Percentiles rank a stretch among this genome's conserved stretches.
phyloP scores from a whole-genome alignment of 257 asterid species.

The Penstemon davidsonii region DNA sequence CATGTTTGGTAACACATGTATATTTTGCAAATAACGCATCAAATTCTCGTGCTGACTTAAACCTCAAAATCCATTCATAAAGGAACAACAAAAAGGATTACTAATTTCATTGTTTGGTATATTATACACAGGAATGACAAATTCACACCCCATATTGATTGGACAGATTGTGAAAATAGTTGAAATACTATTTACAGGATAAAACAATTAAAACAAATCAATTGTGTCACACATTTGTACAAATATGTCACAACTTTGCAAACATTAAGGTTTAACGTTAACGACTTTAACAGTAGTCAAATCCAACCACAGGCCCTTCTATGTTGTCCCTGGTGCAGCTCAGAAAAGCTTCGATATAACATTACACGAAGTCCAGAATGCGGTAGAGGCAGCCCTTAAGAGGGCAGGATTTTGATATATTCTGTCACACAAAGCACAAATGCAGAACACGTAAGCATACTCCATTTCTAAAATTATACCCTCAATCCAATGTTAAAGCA shows the following conservation, averaged over 20 bases:
- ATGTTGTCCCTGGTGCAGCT: constrained; percentile 27
- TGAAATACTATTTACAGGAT: constrained; percentile 22
- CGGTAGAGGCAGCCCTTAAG: constrained; percentile 75
- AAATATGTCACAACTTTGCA: constrained; percentile 22
- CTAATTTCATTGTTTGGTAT: neutral
- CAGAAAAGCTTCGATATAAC: constrained; percentile 87
- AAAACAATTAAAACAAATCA: constrained; percentile 7
- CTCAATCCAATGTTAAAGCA: neutral
- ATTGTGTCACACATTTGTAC: constrained; percentile 13
- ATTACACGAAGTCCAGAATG: constrained; percentile 90
- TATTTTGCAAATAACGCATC: too few relatives aligned
- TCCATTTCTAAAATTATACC: neutral
- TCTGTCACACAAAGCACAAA: constrained; percentile 39
- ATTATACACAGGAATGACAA: constrained; percentile 2
- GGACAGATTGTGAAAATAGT: neutral
- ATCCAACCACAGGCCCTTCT: constrained; percentile 16
- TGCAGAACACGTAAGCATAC: constrained; percentile 5
- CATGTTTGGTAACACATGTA: too few relatives aligned
- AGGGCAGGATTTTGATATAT: constrained; percentile 95
- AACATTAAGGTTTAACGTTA: constrained; percentile 14
- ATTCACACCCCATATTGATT: neutral
- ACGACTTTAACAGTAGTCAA: constrained; percentile 19
- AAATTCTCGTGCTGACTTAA: neutral
- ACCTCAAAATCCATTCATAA: neutral
- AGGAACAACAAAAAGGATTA: neutral